Conservation (phyloP, 441 rosid genomes). For the Mallotus repandus region DNA sequence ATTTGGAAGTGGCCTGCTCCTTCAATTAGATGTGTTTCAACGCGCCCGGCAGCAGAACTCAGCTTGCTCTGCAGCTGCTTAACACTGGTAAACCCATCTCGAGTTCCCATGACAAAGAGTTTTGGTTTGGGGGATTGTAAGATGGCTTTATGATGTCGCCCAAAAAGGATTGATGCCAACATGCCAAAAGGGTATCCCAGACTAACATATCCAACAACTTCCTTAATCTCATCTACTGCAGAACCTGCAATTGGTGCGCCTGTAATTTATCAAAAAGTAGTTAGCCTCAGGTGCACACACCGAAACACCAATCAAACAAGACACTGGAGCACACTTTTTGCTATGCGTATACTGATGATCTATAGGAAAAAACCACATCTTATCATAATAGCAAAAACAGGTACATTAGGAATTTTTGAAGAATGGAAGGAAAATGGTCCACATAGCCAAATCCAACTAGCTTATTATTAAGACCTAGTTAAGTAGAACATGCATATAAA, state of each 20-base stretch:
- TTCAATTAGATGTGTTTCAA: constrained; percentile 70
- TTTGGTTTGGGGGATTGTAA: constrained; percentile 72
- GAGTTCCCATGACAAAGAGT: constrained; percentile 91
- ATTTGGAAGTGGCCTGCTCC: constrained; percentile 90
- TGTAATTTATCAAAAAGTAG: constrained; percentile 25
- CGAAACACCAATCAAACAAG: background rate
- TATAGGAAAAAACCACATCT: background rate
- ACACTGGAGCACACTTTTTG: background rate
- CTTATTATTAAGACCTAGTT: background rate
- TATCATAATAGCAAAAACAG: background rate
- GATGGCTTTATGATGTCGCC: constrained; percentile 78
- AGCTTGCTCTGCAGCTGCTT: constrained; percentile 84
- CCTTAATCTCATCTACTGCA: constrained; percentile 69
- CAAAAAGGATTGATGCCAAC: constrained; percentile 78
- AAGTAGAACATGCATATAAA: background rate
- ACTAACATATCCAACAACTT: constrained; percentile 83
- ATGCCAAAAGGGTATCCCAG: constrained; percentile 90
- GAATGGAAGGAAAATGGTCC: too few species aligned
- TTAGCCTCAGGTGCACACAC: background rate
- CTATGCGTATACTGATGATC: background rate
- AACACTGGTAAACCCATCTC: constrained; percentile 84
- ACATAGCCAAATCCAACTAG: too few species aligned
- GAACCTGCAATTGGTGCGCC: constrained; percentile 97
- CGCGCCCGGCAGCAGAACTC: constrained; percentile 55
- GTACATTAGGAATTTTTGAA: too few species aligned